phyloP scores from a whole-genome alignment of 306 rosid genomes.

The Cucumis cinereus region DNA sequence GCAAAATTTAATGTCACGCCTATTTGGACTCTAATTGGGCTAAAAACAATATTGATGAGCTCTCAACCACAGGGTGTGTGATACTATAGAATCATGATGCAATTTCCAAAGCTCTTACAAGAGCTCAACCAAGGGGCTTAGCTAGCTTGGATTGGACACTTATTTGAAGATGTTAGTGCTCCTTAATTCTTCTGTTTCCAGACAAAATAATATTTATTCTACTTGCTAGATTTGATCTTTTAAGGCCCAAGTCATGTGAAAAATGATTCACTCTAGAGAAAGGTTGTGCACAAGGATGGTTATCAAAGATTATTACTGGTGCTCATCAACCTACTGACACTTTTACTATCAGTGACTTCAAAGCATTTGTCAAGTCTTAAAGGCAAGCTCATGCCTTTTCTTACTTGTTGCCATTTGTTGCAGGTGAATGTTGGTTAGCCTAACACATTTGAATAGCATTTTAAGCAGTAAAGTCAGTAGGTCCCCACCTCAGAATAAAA shows the following conservation, averaged over 20 bases:
- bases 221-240: not conserved
- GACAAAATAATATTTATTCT: not conserved
- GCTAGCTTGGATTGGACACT: not conserved
- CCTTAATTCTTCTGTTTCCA: not conserved
- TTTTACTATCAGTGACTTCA: not conserved
- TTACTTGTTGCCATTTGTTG: not conserved
- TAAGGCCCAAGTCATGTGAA: not conserved
- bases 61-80: not conserved
- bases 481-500: not conserved
- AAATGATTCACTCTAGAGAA: not conserved
- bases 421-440: not conserved
- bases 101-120: not conserved
- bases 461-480: not conserved
- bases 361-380: not conserved
- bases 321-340: not conserved
- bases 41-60: not conserved
- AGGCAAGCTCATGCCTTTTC: not conserved
- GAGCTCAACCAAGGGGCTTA: not conserved
- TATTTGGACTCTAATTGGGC: not conserved
- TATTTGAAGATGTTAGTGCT: not conserved
- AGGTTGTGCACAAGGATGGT: not conserved
- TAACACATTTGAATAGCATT: not conserved
- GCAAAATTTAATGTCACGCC: not conserved
- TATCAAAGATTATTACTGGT: not conserved
- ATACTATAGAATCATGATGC: not conserved